Conservation (phyloP, 2,329 filamentous ascomycete genomes). For the Ambrosiella beaveri region DNA sequence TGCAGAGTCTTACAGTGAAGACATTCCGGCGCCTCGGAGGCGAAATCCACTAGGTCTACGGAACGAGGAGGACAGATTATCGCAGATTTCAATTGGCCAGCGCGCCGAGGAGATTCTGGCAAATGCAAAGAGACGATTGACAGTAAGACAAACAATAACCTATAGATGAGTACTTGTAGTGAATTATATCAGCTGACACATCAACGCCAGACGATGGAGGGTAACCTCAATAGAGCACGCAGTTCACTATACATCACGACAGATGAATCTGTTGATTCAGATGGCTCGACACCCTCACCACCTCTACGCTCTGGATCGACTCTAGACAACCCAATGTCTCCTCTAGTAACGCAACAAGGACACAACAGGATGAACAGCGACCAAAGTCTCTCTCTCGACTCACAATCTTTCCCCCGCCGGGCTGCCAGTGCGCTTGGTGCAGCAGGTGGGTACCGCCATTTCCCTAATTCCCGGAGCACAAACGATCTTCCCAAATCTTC, state of each 20-base stretch:
- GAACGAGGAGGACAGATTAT: conserved; percentile 42
- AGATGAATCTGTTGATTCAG: conserved; percentile 22
- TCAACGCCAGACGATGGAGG: conserved; percentile 64
- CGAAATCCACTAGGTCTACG: conserved; percentile 15
- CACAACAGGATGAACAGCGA: conserved; percentile 48
- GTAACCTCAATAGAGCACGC: conserved; percentile 66
- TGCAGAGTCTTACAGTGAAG: conserved; percentile 37
- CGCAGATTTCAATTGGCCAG: conserved; percentile 59
- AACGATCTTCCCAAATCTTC: conserved; percentile 1
- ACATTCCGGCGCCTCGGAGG: conserved; percentile 20
- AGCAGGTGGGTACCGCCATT: conserved; percentile 39
- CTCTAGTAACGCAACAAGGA: conserved; percentile 17
- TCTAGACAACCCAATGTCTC: conserved; percentile 14
- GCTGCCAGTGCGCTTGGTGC: conserved; percentile 48
- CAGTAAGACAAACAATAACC: conserved; percentile 37
- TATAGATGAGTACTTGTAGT: conserved; percentile 16
- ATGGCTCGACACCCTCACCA: conserved; percentile 36
- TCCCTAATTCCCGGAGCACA: conserved; percentile 9
- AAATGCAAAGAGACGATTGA: conserved; percentile 78
- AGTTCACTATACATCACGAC: conserved; percentile 40
- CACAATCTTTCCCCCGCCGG: conserved; percentile 25
- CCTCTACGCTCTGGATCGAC: conserved; percentile 23
- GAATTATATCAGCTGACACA: neutral
- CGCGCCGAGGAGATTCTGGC: conserved; percentile 80
- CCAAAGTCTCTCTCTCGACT: conserved; percentile 22